Conservation (phyloP, 257 asterid species). For the Galeopsis tetrahit region DNA sequence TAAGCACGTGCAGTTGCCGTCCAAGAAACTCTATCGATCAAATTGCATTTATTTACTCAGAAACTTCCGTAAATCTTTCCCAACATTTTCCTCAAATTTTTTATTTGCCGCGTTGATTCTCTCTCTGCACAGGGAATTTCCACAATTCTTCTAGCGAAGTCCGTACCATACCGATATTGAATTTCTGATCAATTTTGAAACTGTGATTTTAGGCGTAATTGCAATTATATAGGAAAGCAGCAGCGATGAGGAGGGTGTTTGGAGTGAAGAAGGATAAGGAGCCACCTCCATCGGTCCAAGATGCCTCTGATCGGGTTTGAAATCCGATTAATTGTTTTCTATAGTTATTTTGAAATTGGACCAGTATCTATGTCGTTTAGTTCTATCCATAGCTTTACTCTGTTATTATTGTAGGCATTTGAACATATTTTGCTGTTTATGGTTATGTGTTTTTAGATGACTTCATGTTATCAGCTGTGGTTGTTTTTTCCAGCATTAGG, state of each 20-base stretch:
- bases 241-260: slow-evolving; percentile 83
- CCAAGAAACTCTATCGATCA: slow-evolving; percentile 7
- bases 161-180: too few relatives aligned
- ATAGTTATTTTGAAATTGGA: slow-evolving; percentile 3
- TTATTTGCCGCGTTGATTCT: slow-evolving; percentile 24
- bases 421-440: not conserved
- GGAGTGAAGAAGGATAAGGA: slow-evolving; percentile 89
- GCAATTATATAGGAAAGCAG: not conserved
- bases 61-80: slow-evolving; percentile 19
- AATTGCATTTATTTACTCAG: slow-evolving; percentile 23
- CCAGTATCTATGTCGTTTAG: not conserved
- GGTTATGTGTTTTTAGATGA: not conserved
- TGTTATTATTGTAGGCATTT: not conserved
- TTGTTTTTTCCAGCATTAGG: not conserved
- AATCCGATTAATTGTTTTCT: slow-evolving; percentile 8
- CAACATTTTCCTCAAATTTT: not conserved
- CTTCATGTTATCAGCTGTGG: not conserved
- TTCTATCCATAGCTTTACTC: not conserved
- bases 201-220: slow-evolving; percentile 31
- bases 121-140: not conserved
- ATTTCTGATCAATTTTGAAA: slow-evolving; percentile 25
- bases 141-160: slow-evolving; percentile 3
- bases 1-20: not conserved
- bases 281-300: slow-evolving; percentile 89
- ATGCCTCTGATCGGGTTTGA: slow-evolving; percentile 86